Base-by-base conservation (phyloP, 129 eudicot genomes). In the Flaveria sonorensis region DNA sequence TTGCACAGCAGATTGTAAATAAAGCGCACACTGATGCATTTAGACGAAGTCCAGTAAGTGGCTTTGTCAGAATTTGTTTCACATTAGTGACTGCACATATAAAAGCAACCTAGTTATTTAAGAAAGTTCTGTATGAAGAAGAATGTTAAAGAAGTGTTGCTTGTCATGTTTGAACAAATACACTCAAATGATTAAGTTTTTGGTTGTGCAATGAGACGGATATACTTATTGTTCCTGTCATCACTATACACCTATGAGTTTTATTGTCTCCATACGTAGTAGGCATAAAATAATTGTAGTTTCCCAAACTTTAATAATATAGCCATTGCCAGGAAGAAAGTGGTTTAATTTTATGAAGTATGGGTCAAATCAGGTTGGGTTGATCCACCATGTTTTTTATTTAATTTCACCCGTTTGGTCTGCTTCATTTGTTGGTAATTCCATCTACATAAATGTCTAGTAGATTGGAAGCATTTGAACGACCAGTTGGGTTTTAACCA, bases 161-260 rank as follows among this genome's bases (percentile, higher is more conserved):
- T 68, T 77, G 10, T 39, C 65, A 57, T 26, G 26, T 57, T 55
- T 55, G 70, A 68, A n/a, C 7, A 15, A 55, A 24, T 55, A 24
- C 45, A 20, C 75, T 23, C 21, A 42, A 14, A 6, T 52, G 75
- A 67, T 77, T 20, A 43, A 23, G 0, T 68, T 68, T 52, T 36
- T 77, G 19, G 60, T 21, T 77, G 32, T 69, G 69, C 63, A 56
- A 32, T 28, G 75, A 43, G 70, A 59, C 56, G 46, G 36, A 42
- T 56, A 47, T 6, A 53, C 57, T 10, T 26, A 36, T 36, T 7
- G n/a, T 50, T 50, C 40, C 40, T 66, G 15, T 19, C 73, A 30
- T 65, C 50, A 63, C 52, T 46, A 26, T 48, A 28, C 14, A 65
- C 67, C 2, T 67, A 66, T 15, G n/a, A 15, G 28, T 66, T 40